A percentile compares a stretch with the other conserved stretches of the same genome.
Evolutionary conservation across 352 stramenopile genomes (phyloP).

Genomic region (Phytophthora meadii): DNA sequence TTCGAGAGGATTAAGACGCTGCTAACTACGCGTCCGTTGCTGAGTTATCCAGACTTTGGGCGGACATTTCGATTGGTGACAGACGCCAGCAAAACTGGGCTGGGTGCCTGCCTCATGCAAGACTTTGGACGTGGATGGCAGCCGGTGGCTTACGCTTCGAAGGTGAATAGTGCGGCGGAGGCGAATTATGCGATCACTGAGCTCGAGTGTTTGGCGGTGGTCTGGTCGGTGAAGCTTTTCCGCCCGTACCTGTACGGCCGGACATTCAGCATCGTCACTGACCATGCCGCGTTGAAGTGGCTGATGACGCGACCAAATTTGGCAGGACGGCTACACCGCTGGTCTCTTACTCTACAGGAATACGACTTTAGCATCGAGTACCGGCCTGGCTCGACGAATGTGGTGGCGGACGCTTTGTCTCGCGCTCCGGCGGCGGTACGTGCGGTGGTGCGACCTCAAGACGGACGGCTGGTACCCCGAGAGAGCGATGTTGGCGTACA

Average conservation of each 20-base stretch:
- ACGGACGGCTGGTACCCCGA: no score
- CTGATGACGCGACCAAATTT: conserved; percentile 1
- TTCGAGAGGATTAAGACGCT: neutral
- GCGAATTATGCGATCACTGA: neutral
- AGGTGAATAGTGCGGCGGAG: neutral
- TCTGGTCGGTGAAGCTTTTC: neutral
- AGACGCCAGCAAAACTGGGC: neutral
- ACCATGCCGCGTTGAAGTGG: neutral
- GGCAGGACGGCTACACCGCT: neutral
- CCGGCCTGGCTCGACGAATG: neutral
- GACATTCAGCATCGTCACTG: neutral
- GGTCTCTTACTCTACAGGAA: neutral
- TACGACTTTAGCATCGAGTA: neutral
- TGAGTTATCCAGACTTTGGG: neutral
- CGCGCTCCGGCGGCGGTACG: neutral
- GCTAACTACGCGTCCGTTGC: neutral
- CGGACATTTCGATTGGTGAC: neutral
- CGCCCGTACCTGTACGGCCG: conserved; percentile 1
- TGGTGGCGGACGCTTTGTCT: neutral
- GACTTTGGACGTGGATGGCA: conserved; percentile 1
- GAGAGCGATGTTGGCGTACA: no score
- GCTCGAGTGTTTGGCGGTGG: neutral
- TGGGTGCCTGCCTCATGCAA: neutral
- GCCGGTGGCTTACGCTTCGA: neutral
- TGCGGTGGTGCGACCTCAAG: neutral